A percentile compares a stretch with the other conserved stretches of the same genome.
These are phyloP conservation scores for Cryphonectria naterciae DNA, from an alignment of 2,329 filamentous ascomycete genomes.

Conservation along the genomic window DNA sequence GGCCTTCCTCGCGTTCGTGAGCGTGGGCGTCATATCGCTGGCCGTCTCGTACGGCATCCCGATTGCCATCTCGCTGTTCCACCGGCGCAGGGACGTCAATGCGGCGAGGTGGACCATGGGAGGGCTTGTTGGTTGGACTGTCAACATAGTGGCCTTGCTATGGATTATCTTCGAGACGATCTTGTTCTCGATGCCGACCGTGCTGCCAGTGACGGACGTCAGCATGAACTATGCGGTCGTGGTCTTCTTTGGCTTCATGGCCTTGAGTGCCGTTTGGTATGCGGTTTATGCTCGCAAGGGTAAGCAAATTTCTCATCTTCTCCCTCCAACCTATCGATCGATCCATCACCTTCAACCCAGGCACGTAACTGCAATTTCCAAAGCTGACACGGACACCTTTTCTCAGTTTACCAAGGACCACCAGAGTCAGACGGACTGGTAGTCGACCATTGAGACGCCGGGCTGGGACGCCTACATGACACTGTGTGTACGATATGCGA, in stretches of 20 bases:
- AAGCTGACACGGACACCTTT: conserved; percentile 10
- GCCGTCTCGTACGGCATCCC: conserved; percentile 61
- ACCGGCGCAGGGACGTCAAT: conserved; percentile 50
- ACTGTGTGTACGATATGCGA: background rate
- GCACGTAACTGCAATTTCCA: background rate
- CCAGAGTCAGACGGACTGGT: conserved; percentile 35
- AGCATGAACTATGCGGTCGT: conserved; percentile 62
- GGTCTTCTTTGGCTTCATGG: conserved; percentile 58
- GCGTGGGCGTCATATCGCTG: conserved; percentile 60
- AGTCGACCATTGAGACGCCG: background rate
- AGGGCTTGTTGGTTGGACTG: conserved; percentile 43
- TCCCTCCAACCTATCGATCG: too few species aligned
- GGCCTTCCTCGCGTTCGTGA: conserved; percentile 61
- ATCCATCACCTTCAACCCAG: background rate
- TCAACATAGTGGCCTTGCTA: conserved; percentile 50
- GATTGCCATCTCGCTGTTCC: conserved; percentile 53
- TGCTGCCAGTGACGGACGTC: conserved; percentile 48
- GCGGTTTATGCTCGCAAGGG: conserved; percentile 54
- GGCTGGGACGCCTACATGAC: background rate
- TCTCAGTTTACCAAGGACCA: conserved; percentile 35
- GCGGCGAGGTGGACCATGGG: conserved; percentile 54
- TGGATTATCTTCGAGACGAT: conserved; percentile 59
- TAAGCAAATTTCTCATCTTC: conserved; percentile 35
- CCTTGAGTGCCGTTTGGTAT: conserved; percentile 54
- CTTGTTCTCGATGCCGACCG: conserved; percentile 58